phyloP scores from a whole-genome alignment of 768 basidiomycete species.

The Hypholoma fasciculare region DNA sequence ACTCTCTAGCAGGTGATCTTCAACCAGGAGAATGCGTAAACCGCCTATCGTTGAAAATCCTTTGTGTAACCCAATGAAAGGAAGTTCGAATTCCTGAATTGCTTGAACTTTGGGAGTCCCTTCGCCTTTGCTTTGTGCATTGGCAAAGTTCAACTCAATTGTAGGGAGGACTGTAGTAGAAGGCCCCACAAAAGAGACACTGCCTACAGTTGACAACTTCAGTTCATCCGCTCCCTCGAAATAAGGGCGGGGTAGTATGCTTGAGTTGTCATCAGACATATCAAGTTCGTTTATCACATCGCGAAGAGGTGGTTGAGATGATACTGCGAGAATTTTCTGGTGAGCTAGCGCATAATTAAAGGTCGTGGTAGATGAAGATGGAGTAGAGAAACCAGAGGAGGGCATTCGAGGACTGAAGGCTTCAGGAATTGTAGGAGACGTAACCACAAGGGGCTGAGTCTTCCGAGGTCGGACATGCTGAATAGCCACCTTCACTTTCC shows the following conservation, averaged over 20 bases:
- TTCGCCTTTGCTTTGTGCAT: conserved; percentile 14
- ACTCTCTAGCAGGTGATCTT: conserved; percentile 48
- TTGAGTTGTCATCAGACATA: conserved; percentile 6
- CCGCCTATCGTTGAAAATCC: conserved; percentile 73
- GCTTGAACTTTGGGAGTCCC: conserved; percentile 31
- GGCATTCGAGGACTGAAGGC: conserved; percentile 33
- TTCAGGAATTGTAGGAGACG: conserved; percentile 20
- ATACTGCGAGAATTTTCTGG: conserved; percentile 47
- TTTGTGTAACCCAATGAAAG: conserved; percentile 54
- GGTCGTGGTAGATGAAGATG: conserved; percentile 43
- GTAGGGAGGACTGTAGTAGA: conserved; percentile 49
- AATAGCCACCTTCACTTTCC: conserved; percentile 53
- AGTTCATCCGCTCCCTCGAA: conserved; percentile 39
- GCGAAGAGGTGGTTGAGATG: conserved; percentile 31
- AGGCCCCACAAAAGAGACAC: conserved; percentile 48
- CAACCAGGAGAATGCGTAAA: conserved; percentile 64
- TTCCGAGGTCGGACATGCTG: conserved; percentile 62
- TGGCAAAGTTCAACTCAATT: conserved; percentile 33
- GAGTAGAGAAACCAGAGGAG: conserved; percentile 57
- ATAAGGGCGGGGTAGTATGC: conserved; percentile 44
- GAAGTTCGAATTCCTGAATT: conserved; percentile 61
- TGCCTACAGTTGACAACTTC: conserved; percentile 26
- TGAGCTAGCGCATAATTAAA: conserved; percentile 55
- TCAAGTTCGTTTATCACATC: conserved; percentile 22
- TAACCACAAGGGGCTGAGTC: conserved; percentile 17